A percentile compares a stretch with the other conserved stretches of the same genome.
These are phyloP conservation scores for Sugiyamaella smithiae DNA, from an alignment of 805 yeast species.

Conservation along the genomic window DNA sequence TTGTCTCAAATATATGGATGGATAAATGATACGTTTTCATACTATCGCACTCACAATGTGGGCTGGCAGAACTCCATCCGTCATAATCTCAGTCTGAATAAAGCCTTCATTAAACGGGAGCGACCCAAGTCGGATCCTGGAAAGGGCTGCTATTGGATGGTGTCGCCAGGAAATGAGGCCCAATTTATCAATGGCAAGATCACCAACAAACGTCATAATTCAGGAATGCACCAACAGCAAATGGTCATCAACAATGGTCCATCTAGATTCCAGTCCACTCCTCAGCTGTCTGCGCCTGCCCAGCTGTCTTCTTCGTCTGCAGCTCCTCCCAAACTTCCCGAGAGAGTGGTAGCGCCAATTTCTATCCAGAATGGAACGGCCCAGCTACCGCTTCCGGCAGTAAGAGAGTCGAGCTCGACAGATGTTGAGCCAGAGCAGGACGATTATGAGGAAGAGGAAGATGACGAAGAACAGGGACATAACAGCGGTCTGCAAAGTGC, in stretches of 20 bases:
- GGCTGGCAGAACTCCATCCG: constrained; percentile 99
- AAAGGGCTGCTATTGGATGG: constrained; percentile 87
- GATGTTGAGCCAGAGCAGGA: constrained; percentile 20
- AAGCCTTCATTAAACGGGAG: constrained; percentile 87
- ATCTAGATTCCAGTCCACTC: no score
- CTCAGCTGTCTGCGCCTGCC: no score
- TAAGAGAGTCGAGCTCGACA: constrained; percentile 19
- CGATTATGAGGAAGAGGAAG: constrained; percentile 3
- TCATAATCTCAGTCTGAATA: constrained; percentile 87
- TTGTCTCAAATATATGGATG: constrained; percentile 84
- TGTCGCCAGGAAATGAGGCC: constrained; percentile 76
- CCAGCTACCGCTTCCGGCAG: neutral
- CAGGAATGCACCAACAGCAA: neutral
- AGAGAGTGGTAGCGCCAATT: constrained; percentile 7
- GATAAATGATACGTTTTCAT: constrained; percentile 83
- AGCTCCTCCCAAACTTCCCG: constrained; percentile 8
- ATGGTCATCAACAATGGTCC: neutral
- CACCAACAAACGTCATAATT: constrained; percentile 6
- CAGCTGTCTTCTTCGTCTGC: neutral
- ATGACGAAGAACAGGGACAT: neutral
- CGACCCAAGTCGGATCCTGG: constrained; percentile 64
- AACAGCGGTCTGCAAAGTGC: no score
- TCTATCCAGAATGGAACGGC: constrained; percentile 11
- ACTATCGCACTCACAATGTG: constrained; percentile 77
- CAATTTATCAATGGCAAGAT: constrained; percentile 54